Evolutionary conservation across 2,329 filamentous ascomycete genomes (phyloP).

Genomic region (Pseudogymnoascus sp.): DNA sequence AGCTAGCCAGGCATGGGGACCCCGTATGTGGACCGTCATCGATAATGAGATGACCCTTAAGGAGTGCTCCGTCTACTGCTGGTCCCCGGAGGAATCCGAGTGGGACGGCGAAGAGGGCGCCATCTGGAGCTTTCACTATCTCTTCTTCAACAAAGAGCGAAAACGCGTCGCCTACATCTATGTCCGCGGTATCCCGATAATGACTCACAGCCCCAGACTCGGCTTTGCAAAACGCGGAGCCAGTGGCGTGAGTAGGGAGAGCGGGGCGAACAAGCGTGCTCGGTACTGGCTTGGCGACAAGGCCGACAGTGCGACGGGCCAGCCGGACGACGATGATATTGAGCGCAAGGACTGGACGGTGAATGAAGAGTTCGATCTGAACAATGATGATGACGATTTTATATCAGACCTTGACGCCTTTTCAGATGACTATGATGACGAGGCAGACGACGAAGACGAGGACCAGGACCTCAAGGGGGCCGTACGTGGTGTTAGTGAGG

Average conservation of each 20-base stretch:
- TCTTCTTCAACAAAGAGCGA: conserved; percentile 89
- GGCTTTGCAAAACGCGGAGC: conserved; percentile 24
- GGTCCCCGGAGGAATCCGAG: conserved; percentile 80
- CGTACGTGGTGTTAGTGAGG: conserved; percentile 52
- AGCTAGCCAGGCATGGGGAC: conserved; percentile 65
- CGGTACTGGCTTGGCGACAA: conserved; percentile 79
- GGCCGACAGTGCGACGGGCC: conserved; percentile 35
- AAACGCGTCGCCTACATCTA: conserved; percentile 95
- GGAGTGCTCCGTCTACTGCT: conserved; percentile 84
- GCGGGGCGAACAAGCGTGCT: conserved; percentile 69
- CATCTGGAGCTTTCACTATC: conserved; percentile 93
- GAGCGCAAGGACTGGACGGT: conserved; percentile 29
- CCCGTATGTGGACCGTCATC: conserved; percentile 83
- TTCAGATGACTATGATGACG: conserved; percentile 26
- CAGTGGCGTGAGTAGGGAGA: conserved; percentile 28
- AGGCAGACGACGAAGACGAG: conserved; percentile 17
- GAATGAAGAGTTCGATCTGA: conserved; percentile 40
- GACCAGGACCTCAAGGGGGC: conserved; percentile 22
- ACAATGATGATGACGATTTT: conserved; percentile 40
- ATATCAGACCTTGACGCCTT: conserved; percentile 43
- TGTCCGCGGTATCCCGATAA: conserved; percentile 76
- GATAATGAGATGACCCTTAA: conserved; percentile 91
- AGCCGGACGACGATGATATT: conserved; percentile 37
- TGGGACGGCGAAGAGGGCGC: conserved; percentile 88
- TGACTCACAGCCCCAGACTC: conserved; percentile 53